Percentiles rank a stretch among this genome's conserved stretches.
Evolutionary conservation across 169 alveolate species (phyloP).

Genomic region (Cryptosporidium meleagridis): DNA sequence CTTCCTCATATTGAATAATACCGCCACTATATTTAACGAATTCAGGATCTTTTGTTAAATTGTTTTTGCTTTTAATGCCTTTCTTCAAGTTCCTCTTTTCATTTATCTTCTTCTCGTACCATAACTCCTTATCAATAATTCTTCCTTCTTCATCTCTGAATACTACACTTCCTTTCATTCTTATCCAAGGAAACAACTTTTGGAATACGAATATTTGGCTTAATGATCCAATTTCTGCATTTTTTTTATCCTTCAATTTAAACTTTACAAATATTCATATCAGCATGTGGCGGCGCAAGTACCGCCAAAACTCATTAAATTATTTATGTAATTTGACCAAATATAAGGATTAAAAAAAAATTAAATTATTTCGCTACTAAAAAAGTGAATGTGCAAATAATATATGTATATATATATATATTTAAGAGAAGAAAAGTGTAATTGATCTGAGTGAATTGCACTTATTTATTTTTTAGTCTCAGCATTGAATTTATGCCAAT

Average conservation of each 20-base stretch:
- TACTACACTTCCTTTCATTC: background rate
- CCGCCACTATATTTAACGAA: conserved; percentile 29
- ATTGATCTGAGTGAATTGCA: background rate
- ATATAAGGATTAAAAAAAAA: background rate
- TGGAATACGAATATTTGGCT: background rate
- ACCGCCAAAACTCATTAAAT: background rate
- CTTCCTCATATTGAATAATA: conserved; percentile 28
- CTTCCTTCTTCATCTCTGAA: conserved; percentile 47
- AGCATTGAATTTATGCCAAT: background rate
- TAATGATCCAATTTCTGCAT: background rate
- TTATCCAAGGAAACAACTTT: background rate
- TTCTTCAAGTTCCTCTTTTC: background rate
- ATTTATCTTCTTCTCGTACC: conserved; percentile 24
- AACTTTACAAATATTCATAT: background rate
- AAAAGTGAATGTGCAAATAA: no score
- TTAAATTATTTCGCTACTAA: no score
- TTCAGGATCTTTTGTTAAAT: background rate
- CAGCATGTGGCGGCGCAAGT: background rate
- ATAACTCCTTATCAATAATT: conserved; percentile 20
- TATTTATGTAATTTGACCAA: background rate
- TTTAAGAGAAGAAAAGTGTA: no score
- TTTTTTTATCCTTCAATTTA: background rate
- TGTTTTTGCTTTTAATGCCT: background rate
- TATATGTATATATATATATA: no score
- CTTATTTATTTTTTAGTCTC: background rate